Base-by-base conservation (phyloP, 179 eudicot species). In the Beta lomatogona region DNA sequence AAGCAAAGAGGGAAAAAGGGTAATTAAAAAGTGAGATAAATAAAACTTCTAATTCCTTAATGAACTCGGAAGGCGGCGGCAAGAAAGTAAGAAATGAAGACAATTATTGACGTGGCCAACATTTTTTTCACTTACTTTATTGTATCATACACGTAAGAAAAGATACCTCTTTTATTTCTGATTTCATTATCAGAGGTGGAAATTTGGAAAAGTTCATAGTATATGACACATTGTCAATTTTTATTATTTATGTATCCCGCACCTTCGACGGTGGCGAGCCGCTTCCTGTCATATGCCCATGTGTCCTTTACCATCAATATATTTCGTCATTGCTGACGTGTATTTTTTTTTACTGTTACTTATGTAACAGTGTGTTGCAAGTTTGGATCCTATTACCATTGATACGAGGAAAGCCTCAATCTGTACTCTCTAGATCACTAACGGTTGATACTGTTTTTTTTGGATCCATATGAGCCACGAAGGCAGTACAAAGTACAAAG, bases 201-300 rank as follows among this genome's bases (percentile, higher is more conserved):
- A 48, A 48, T 48, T 1, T 48, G 10, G 52, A 48, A 48, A 48
- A 48, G 41, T 36, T 36, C 3, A 36, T 36, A 48, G 9, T 6
- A 48, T 48, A 48, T 48, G 10, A 9, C 52, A 48, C 41, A 36
- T 36, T 36, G 41, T 36, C 41, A 36, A 68, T 3, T 7, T 3
- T 1, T 28, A 14, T 0, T 31, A 36, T 31, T 6, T 44, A 9
- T 69, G 54, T 44, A 18, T 53, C 5, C 0, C 46, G 73, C 73
- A 69, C 54, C 53, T 69, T 69, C 73, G 1, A 45, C 73, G 73
- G 54, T 69, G 71, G 19, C 73, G 25, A 69, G 73, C 73, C 73
- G 73, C 73, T 69, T 69, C 25, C 19, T 69, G 54, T 6, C 14
- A 18, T 69, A 53, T 45, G 12, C 53, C 22, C 73, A 69, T 52